Evolutionary conservation across 305 asterid species (phyloP).

Genomic region (Lippia alba): DNA sequence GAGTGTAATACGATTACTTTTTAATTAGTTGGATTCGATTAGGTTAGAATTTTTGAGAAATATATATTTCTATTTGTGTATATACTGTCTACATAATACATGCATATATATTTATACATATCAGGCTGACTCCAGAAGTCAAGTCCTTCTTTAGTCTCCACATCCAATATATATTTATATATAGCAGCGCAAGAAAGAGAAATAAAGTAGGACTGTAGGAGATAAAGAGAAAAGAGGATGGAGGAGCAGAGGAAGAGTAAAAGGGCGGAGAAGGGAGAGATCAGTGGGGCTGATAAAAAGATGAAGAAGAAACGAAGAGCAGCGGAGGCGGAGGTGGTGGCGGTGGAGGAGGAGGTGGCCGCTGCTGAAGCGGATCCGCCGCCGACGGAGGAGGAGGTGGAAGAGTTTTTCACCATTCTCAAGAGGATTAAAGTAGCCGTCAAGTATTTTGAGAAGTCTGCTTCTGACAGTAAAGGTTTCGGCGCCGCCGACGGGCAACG

Average conservation of each 20-base stretch:
- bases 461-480: conserved; percentile 1
- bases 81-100: too few relatives aligned
- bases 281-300: conserved; percentile 9
- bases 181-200: not conserved
- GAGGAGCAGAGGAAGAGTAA: conserved; percentile 53
- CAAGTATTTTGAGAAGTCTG: conserved; percentile 54
- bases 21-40: too few relatives aligned
- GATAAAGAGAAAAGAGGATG: conserved; percentile 12
- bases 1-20: too few relatives aligned
- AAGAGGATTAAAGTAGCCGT: conserved; percentile 67
- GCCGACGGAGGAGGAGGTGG: conserved; percentile 78
- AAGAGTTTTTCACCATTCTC: conserved; percentile 66
- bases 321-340: conserved; percentile 14
- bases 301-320: conserved; percentile 15
- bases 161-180: too few relatives aligned
- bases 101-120: too few relatives aligned
- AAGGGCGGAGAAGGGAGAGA: conserved; percentile 39
- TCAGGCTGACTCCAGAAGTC: too few relatives aligned
- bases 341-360: conserved; percentile 11
- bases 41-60: too few relatives aligned
- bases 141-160: not conserved
- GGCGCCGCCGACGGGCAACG: not conserved
- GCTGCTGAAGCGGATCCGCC: conserved; percentile 34
- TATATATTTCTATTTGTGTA: too few relatives aligned
- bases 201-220: not conserved